Evolutionary conservation across 305 asterid genomes (phyloP), one percentile per base, ranked within the genome.

Genomic region (Plantago lanceolata): DNA sequence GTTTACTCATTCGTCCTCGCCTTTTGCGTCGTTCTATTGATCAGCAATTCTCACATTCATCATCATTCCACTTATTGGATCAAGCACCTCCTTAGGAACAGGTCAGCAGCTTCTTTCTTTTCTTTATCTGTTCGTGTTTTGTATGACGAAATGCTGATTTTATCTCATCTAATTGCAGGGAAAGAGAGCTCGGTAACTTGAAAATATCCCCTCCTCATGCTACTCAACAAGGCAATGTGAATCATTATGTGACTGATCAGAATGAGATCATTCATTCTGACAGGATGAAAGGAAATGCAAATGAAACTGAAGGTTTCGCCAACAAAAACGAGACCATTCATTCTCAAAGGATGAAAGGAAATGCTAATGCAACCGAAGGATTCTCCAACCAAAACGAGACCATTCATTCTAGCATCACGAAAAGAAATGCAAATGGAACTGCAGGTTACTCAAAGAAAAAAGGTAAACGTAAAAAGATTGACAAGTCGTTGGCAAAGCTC

Each of bases 21-120:
- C 7, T 16, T 73, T 31, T 79, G 68, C 65, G 56, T 69, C 19
- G 24, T 71, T 60, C 64, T 76, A 44, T 18, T 72, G 31, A 71
- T 77, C 3, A 69, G 72, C 51, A 69, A 68, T 48, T 53, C 78
- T n/a, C 68, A 57, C 20, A 18, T 64, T n/a, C 73, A 69, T 24
- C 73, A 69, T 24, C 64, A 64, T 20, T 79, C 81, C 56, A 62
- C 78, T 1, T 68, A 43, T 2, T 74, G 72, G 75, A 53, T 68
- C 53, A 79, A 61, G 73, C 59, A 49, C 59, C 43, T 76, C 19
- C 60, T 74, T 43, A 68, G 35, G n/a, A 79, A 69, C 63, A 71
- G 78, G 67, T 69, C 79, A n/a, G 16, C n/a, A n/a, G n/a, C 19
- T 19, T 37, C 28, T 67, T 57, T 5, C 55, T 65, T 26, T 4